Conservation (phyloP, 2,329 filamentous ascomycete species). For the Metarhizium anisopliae region DNA sequence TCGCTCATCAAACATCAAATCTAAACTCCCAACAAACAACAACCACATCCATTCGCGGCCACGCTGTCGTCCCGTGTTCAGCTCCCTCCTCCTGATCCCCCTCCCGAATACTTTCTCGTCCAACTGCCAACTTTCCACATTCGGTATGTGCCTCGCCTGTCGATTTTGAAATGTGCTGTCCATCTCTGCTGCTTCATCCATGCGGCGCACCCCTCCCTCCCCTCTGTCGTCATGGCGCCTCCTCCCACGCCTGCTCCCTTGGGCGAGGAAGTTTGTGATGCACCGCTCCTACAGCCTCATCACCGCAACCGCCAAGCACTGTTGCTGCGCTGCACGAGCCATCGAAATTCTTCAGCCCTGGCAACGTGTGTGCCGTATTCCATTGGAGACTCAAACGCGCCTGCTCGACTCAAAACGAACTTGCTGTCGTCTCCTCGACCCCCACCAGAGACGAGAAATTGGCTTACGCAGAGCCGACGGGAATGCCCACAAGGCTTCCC, state of each 20-base stretch:
- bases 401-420: background rate
- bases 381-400: conserved; percentile 1
- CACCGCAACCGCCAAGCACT: background rate
- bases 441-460: conserved; percentile 1
- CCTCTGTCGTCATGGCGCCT: conserved; percentile 31
- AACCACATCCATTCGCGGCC: conserved; percentile 8
- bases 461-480: background rate
- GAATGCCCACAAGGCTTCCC: background rate
- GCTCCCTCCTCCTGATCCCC: background rate
- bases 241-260: background rate
- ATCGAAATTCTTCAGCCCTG: background rate
- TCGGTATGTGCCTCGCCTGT: conserved; percentile 9
- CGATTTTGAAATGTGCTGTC: conserved; percentile 7
- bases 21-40: conserved; percentile 18
- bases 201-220: conserved; percentile 18
- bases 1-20: conserved; percentile 22
- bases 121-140: background rate
- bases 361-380: background rate
- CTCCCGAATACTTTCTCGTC: background rate
- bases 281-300: background rate
- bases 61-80: conserved; percentile 11
- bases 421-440: background rate
- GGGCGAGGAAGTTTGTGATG: background rate
- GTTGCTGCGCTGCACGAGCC: background rate
- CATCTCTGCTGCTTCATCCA: conserved; percentile 6